Conservation (phyloP, 257 asterid species). For the Schizonepeta tenuifolia region DNA sequence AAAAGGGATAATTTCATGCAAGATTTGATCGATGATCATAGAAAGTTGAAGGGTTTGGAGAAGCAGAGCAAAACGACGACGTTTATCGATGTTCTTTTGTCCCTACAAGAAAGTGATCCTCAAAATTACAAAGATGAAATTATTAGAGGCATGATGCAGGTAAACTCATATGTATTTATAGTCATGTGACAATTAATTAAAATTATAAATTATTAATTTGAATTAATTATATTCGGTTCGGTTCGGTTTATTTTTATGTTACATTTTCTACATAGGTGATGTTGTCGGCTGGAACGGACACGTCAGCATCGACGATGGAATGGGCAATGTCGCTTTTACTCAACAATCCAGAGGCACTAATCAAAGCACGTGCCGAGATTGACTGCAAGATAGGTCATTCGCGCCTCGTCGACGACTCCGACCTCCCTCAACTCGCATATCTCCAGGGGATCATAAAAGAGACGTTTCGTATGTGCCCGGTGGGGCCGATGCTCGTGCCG, state of each 20-base stretch:
- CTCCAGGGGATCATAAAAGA: slow-evolving; percentile 58
- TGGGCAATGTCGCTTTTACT: slow-evolving; percentile 66
- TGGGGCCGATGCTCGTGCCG: slow-evolving; percentile 61
- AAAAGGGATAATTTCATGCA: slow-evolving; percentile 62
- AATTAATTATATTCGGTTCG: neutral
- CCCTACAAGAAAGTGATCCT: slow-evolving; percentile 52
- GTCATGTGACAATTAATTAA: neutral
- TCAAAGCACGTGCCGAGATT: slow-evolving; percentile 56
- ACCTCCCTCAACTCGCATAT: slow-evolving; percentile 55
- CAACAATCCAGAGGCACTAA: slow-evolving; percentile 52
- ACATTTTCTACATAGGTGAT: slow-evolving; percentile 36
- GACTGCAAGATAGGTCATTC: slow-evolving; percentile 41
- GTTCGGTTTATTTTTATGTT: neutral
- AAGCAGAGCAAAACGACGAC: slow-evolving; percentile 42
- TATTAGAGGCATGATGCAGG: slow-evolving; percentile 53
- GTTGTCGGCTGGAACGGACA: slow-evolving; percentile 63
- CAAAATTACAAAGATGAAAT: slow-evolving; percentile 52
- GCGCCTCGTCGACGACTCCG: slow-evolving; percentile 54
- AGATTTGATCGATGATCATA: slow-evolving; percentile 52
- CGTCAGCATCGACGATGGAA: slow-evolving; percentile 61
- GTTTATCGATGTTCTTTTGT: slow-evolving; percentile 53
- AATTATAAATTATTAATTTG: neutral
- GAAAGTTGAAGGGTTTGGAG: slow-evolving; percentile 9
- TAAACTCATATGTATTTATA: neutral
- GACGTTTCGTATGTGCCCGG: slow-evolving; percentile 63